Conservation (phyloP, 352 stramenopile species). For the Globisporangium ultimum region DNA sequence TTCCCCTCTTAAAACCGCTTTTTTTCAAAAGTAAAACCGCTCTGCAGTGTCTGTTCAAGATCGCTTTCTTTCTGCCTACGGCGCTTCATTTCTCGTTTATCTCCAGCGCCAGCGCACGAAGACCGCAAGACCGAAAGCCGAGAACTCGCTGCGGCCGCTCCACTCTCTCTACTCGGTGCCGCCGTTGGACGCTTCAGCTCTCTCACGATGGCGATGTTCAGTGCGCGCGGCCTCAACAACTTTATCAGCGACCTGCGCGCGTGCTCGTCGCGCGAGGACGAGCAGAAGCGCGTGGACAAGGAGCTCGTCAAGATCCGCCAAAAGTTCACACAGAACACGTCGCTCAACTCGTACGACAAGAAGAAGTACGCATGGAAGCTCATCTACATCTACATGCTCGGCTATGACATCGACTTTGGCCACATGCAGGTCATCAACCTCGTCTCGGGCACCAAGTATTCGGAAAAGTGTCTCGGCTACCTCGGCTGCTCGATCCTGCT, state of each 20-base stretch:
- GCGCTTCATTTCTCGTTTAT: too few species aligned
- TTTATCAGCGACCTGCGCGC: constrained; percentile 78
- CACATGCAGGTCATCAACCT: constrained; percentile 97
- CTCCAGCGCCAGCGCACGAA: too few species aligned
- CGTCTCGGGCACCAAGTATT: constrained; percentile 92
- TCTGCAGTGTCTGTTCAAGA: too few species aligned
- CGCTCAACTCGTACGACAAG: constrained; percentile 93
- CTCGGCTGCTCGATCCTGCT: constrained; percentile 95
- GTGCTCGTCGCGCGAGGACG: constrained; percentile 85
- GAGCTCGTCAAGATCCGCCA: constrained; percentile 97
- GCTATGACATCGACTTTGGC: constrained; percentile 99
- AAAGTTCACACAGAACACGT: constrained; percentile 91
- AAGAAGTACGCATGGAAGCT: constrained; percentile 99
- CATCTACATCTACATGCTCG: constrained; percentile 99
- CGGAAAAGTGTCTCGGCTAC: constrained; percentile 95
- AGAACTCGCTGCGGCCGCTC: too few species aligned
- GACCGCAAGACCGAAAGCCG: too few species aligned
- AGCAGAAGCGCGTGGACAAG: too few species aligned
- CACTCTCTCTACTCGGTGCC: too few species aligned
- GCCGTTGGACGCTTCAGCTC: too few species aligned
- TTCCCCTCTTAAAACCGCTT: too few species aligned
- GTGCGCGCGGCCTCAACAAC: constrained; percentile 75
- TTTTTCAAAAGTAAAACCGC: too few species aligned
- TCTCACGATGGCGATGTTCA: constrained; percentile 69
- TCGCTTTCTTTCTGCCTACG: too few species aligned